A percentile compares a stretch with the other conserved stretches of the same genome.
phyloP scores from a whole-genome alignment of 73 alveolate species.

The Uronychia binucleata region DNA sequence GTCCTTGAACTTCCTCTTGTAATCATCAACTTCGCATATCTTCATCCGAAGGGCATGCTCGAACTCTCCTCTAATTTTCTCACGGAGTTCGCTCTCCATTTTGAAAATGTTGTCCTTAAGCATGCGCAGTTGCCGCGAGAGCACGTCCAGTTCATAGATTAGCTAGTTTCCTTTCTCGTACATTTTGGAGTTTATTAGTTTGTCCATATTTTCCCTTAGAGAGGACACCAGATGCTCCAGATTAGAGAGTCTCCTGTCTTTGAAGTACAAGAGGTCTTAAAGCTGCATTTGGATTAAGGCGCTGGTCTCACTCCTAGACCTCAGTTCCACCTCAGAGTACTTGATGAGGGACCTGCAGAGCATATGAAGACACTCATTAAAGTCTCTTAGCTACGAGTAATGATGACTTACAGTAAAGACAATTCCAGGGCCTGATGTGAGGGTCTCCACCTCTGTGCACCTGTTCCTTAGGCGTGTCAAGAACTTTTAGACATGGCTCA shows the following conservation, averaged over 20 bases:
- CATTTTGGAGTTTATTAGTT: constrained; percentile 60
- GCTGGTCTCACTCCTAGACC: constrained; percentile 55
- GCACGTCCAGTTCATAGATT: constrained; percentile 87
- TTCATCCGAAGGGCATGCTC: constrained; percentile 67
- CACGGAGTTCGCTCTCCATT: constrained; percentile 83
- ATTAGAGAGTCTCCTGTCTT: constrained; percentile 29
- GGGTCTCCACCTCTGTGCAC: constrained; percentile 73
- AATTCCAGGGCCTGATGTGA: constrained; percentile 74
- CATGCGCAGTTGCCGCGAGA: constrained; percentile 71
- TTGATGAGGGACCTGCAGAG: constrained; percentile 55
- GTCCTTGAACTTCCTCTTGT: constrained; percentile 75
- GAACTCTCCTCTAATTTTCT: constrained; percentile 79
- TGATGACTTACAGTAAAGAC: too few species aligned
- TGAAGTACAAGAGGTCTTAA: constrained; percentile 30
- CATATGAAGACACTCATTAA: constrained; percentile 54
- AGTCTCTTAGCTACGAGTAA: constrained; percentile 65
- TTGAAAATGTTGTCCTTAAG: constrained; percentile 84
- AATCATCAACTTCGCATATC: constrained; percentile 65
- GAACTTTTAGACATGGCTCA: constrained; percentile 56
- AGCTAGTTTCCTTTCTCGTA: constrained; percentile 75
- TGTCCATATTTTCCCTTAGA: constrained; percentile 50
- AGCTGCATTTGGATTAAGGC: constrained; percentile 45
- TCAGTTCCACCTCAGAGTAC: constrained; percentile 56
- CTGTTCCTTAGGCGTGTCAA: constrained; percentile 60
- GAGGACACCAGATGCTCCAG: constrained; percentile 32